Evolutionary conservation across 306 rosid genomes (phyloP), one percentile per base, ranked within the genome.

Genomic region (Quercus engelmannii): DNA sequence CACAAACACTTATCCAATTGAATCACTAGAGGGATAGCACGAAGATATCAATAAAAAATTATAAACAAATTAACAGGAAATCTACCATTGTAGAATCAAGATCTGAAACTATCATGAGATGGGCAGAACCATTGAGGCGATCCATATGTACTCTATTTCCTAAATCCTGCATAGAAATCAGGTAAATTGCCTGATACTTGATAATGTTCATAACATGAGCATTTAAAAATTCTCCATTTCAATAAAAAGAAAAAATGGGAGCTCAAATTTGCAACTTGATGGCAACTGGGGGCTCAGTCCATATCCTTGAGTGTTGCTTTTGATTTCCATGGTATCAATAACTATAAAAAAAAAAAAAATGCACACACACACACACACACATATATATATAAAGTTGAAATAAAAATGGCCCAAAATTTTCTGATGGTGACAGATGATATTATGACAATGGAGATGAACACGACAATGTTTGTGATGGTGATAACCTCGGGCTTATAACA

Each of bases 51-150:
- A 64, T 20, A 33, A 26, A 73, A 55, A 9, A 26, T 1, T 35
- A 46, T 46, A 41, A 46, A 77, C 76, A 83, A 74, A n/a, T 80
- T 14, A 54, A 69, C 18, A 23, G 28, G 74, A 82, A 26, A 75
- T 13, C 7, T 84, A 91, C 98, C 95, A 93, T 86, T 38, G 98
- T 93, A 80, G 71, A 81, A 88, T 94, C 98, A 73, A 92, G 98
- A 84, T 94, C 97, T 2, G 98, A 90, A 78, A 92, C 98, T 46
- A 92, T 84, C 97, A 92, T 88, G 73, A 91, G 92, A 76, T 85
- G 81, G 49, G 97, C 83, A 54, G 92, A 49, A 77, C 77, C 87
- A 83, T 65, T 76, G 68, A 92, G 83, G 18, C 90, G 82, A 80
- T 89, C 88, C 98, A 91, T 87, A 55, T 71, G 43, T 17, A 73